Evolutionary conservation across 768 basidiomycete species (phyloP).

Genomic region (Lentinula aciculospora): DNA sequence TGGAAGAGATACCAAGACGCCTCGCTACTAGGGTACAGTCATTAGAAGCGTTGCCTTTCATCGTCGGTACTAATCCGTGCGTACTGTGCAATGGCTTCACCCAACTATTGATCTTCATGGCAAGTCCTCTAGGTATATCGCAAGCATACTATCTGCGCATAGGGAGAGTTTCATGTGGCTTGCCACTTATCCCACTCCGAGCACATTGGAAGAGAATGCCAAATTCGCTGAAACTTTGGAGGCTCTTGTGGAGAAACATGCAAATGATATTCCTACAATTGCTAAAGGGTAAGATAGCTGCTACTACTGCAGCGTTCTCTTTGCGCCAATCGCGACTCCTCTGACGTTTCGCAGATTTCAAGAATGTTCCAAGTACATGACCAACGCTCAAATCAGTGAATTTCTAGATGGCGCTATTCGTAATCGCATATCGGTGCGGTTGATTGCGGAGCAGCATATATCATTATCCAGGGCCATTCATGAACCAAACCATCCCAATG

Average conservation of each 20-base stretch:
- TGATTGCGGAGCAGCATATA: conserved; percentile 91
- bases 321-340: conserved; percentile 9
- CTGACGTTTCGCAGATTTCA: conserved; percentile 53
- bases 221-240: conserved; percentile 65
- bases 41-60: conserved; percentile 76
- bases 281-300: conserved; percentile 67
- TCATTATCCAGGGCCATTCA: conserved; percentile 68
- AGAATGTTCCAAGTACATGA: conserved; percentile 81
- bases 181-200: conserved; percentile 61
- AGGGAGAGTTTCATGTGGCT: conserved; percentile 65
- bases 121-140: conserved; percentile 41
- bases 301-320: background rate
- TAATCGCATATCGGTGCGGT: conserved; percentile 79
- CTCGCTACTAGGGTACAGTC: conserved; percentile 71
- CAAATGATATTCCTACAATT: conserved; percentile 86
- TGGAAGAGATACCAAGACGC: conserved; percentile 72
- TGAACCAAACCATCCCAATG: conserved; percentile 31
- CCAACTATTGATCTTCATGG: background rate
- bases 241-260: conserved; percentile 67
- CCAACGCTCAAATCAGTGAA: conserved; percentile 67
- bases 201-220: conserved; percentile 62
- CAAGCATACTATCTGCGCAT: conserved; percentile 63
- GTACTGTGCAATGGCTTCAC: background rate
- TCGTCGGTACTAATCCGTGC: conserved; percentile 79
- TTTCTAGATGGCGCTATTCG: conserved; percentile 84